Evolutionary conservation across 2,329 filamentous ascomycete species (phyloP), one percentile per base, ranked within the genome.

Genomic region (Talaromyces sp.): DNA sequence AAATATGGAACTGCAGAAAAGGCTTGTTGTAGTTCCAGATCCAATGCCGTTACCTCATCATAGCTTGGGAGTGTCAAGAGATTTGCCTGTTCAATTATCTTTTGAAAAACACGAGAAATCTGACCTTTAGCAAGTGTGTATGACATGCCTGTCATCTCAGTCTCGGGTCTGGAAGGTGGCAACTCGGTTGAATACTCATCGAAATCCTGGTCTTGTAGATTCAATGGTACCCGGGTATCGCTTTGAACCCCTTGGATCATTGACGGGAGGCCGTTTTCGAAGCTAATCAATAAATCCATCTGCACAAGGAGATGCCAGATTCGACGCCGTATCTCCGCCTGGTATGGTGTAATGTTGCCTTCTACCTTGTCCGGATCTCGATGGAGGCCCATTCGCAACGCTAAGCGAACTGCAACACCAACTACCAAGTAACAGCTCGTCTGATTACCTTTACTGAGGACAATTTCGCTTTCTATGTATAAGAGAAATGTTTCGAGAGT

Each of bases 61-160:
- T 61, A 61, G 27, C 37, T 37, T 16, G 43, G 59, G 5, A 61
- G 59, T 14, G 43, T 50, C 24, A 61, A 39, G 16, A 61, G 59
- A n/a, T 61, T 61, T 48, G 59, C 59, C n/a, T 61, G 59, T 22
- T 61, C 59, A 14, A 50, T n/a, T 50, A 61, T 50, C 22, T 50
- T 61, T 48, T 45, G 41, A 41, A 61, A 61, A 10, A 61, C 59
- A 50, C 27, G 19, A 52, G 59, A 31, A 48, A 61, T 16, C 50
- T 31, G 27, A 48, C 59, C 59, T 43, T 61, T 61, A 27, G 59
- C 41, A 10, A 61, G 43, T 50, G 59, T 16, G 27, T 61, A 61
- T 24, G 59, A 61, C 59, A 50, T 61, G 41, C 14, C 43, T 61
- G 59, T 61, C 13, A 61, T 61, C 39, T 61, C 59, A 11, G 59